A percentile compares a stretch with the other conserved stretches of the same genome.
Evolutionary conservation across 306 rosid species (phyloP).

Genomic region (Dicorynia guianensis): DNA sequence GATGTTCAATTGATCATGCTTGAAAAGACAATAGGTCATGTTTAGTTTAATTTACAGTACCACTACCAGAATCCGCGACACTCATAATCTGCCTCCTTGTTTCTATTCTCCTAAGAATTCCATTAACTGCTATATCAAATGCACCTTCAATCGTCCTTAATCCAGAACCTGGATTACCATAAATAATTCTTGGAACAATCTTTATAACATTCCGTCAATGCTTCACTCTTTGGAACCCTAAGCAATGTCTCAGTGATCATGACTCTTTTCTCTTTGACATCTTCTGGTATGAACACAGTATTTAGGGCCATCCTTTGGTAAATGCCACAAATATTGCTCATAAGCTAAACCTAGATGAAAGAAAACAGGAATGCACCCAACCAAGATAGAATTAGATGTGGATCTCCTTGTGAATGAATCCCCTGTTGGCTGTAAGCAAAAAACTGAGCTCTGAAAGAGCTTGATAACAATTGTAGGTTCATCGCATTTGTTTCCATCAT

Average conservation of each 20-base stretch:
- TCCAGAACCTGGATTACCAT: slow-evolving; percentile 52
- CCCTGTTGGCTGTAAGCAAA: slow-evolving; percentile 66
- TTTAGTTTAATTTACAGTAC: background rate
- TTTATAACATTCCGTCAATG: slow-evolving; percentile 49
- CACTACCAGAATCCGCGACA: background rate
- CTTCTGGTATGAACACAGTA: slow-evolving; percentile 47
- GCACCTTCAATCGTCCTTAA: slow-evolving; percentile 56
- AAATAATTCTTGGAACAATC: slow-evolving; percentile 56
- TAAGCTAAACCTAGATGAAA: slow-evolving; percentile 63
- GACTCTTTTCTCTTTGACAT: slow-evolving; percentile 40
- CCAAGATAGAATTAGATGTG: slow-evolving; percentile 62
- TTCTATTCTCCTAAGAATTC: slow-evolving; percentile 54
- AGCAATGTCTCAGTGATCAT: slow-evolving; percentile 47
- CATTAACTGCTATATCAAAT: no score
- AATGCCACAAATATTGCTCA: slow-evolving; percentile 64
- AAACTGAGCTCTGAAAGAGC: slow-evolving; percentile 55
- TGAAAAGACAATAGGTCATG: no score
- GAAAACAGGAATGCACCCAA: slow-evolving; percentile 69
- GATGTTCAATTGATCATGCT: no score
- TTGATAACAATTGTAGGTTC: slow-evolving; percentile 43
- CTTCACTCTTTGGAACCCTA: slow-evolving; percentile 34
- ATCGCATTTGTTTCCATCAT: slow-evolving; percentile 31
- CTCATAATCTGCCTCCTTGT: slow-evolving; percentile 26
- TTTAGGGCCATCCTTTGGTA: slow-evolving; percentile 40
- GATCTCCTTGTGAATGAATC: slow-evolving; percentile 70